Evolutionary conservation across 805 yeast species (phyloP).

Genomic region (Saccharomycopsis lassenensis): DNA sequence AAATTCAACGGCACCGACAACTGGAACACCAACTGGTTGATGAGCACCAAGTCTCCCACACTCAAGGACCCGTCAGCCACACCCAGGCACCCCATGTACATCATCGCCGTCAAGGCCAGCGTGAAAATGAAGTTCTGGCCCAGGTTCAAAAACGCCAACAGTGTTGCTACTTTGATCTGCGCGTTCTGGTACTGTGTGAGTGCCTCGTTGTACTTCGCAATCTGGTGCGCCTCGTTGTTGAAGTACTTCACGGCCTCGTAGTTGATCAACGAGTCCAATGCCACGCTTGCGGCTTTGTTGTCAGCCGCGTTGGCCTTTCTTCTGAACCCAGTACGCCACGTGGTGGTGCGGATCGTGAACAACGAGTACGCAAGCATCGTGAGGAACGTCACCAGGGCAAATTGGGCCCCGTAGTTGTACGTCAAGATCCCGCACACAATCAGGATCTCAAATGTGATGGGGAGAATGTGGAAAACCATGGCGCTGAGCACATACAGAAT

Average conservation of each 20-base stretch:
- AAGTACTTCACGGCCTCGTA: conserved; percentile 92
- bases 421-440: conserved; percentile 91
- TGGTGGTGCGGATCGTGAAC: conserved; percentile 84
- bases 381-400: conserved; percentile 77
- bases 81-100: conserved; percentile 96
- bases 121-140: conserved; percentile 80
- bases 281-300: conserved; percentile 90
- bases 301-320: conserved; percentile 87
- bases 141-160: conserved; percentile 64
- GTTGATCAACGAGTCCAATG: conserved; percentile 86
- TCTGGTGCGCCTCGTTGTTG: conserved; percentile 78
- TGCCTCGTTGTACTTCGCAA: conserved; percentile 67
- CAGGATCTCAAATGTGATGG: conserved; percentile 83
- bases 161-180: conserved; percentile 73
- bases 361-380: conserved; percentile 86
- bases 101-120: conserved; percentile 86
- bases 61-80: conserved; percentile 73
- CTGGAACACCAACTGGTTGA: conserved; percentile 93
- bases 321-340: conserved; percentile 93
- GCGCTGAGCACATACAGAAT: conserved; percentile 86
- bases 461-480: conserved; percentile 95
- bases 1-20: conserved; percentile 90
- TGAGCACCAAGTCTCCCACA: conserved; percentile 90
- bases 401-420: conserved; percentile 79
- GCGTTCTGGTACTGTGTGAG: conserved; percentile 58